These are phyloP conservation scores for Phytopythium helicoides DNA, from an alignment of 352 stramenopile species.

Conservation along the genomic window DNA sequence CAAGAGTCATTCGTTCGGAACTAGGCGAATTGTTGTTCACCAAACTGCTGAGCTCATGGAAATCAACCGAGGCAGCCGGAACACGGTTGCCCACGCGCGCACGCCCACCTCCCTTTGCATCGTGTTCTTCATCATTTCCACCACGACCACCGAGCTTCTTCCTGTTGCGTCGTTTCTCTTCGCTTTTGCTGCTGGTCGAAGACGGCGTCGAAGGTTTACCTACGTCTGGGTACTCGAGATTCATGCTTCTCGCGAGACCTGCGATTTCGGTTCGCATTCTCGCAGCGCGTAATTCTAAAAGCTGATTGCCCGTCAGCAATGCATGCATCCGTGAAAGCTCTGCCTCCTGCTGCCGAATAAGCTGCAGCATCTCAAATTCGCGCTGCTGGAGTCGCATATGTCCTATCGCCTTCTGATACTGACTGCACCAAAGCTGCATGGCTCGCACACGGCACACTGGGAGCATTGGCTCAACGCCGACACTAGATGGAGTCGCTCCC, in stretches of 20 bases:
- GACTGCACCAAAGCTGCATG: constrained; percentile 84
- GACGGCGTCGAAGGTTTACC: constrained; percentile 11
- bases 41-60: constrained; percentile 47
- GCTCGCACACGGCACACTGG: constrained; percentile 82
- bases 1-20: constrained; percentile 29
- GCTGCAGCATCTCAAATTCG: constrained; percentile 79
- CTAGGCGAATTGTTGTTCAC: constrained; percentile 12
- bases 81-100: constrained; percentile 17
- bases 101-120: constrained; percentile 7
- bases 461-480: constrained; percentile 67
- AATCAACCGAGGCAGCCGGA: constrained; percentile 38
- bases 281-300: constrained; percentile 54
- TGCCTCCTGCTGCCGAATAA: constrained; percentile 81
- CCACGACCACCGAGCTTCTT: constrained; percentile 16
- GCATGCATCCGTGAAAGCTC: constrained; percentile 68
- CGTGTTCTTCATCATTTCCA: constrained; percentile 4
- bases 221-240: constrained; percentile 59
- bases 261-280: constrained; percentile 75
- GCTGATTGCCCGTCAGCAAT: constrained; percentile 55
- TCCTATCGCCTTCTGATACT: constrained; percentile 87
- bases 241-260: constrained; percentile 69
- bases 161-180: constrained; percentile 11
- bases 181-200: constrained; percentile 9
- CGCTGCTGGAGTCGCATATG: constrained; percentile 87
- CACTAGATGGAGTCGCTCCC: constrained; percentile 5